Percentiles rank a stretch among this genome's conserved stretches.
phyloP scores from a whole-genome alignment of 2,329 filamentous ascomycete genomes.

The Neonectria neomacrospora region DNA sequence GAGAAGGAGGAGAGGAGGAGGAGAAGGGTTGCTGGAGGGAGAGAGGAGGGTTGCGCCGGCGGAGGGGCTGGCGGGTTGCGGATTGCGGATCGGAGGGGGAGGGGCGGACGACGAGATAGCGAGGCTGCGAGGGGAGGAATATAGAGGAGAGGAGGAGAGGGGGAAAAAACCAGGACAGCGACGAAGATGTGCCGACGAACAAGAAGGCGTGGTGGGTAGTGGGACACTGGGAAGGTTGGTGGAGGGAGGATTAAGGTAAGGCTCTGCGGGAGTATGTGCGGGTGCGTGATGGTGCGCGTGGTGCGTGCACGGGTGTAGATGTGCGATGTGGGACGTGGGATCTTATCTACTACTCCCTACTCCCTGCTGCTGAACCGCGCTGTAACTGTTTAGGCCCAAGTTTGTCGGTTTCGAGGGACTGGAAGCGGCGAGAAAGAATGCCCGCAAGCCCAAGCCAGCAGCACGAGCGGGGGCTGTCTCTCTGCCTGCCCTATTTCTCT shows the following conservation, averaged over 20 bases:
- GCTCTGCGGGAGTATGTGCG: constrained; percentile 27
- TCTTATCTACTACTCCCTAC: neutral
- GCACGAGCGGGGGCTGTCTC: neutral
- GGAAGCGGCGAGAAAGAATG: constrained; percentile 7
- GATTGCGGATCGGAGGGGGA: constrained; percentile 28
- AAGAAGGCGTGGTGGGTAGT: constrained; percentile 21
- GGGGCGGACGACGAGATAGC: constrained; percentile 20
- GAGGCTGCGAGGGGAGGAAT: neutral
- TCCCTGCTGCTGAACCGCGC: too few species aligned
- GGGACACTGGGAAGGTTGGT: constrained; percentile 16
- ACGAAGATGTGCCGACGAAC: constrained; percentile 34
- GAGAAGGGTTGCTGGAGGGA: constrained; percentile 31
- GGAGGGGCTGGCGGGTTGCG: constrained; percentile 20
- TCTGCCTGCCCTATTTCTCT: too few species aligned
- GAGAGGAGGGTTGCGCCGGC: constrained; percentile 23
- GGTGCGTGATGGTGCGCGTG: neutral
- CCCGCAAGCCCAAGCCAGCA: constrained; percentile 8
- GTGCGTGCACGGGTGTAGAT: neutral
- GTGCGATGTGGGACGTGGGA: neutral
- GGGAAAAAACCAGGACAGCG: constrained; percentile 27
- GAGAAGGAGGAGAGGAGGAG: constrained; percentile 27
- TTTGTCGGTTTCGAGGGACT: neutral
- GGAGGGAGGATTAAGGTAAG: constrained; percentile 15
- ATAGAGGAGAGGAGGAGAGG: constrained; percentile 15
- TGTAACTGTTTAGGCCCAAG: neutral